Base-by-base conservation (phyloP, 2,329 filamentous ascomycete species). In the Pseudocercospora crystallina region DNA sequence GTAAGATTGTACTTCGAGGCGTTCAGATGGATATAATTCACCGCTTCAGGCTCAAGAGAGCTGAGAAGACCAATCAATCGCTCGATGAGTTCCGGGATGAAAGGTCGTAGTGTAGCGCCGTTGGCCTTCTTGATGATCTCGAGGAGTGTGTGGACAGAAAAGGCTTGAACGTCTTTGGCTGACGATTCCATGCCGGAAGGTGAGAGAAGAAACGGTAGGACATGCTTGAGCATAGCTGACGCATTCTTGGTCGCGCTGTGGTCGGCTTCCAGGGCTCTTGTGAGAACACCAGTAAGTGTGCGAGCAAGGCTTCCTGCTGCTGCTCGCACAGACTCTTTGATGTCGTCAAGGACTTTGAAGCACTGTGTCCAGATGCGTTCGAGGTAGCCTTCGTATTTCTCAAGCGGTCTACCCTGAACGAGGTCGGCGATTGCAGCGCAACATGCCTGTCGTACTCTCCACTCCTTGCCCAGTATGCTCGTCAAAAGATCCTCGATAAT, bases 21-120 rank as follows among this genome's bases (percentile, higher is more conserved):
- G 61, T 95, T 90, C 55, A 96, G 83, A 70, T 96, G 94, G 45
- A 96, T 79, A 67, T 95, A 97, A 63, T 96, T 96, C 64, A 97
- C 83, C 17, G 84, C 84, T 68, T 96, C 86, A 0, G 88, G 89
- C 69, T 99, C 94, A 44, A 97, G 79, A 0, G 89, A 90, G 66
- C 90, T 96, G 14, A 97, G 76, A 3, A 95, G 78, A 0, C 84
- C 85, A 2, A 99, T 78, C 31, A 96, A 81, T 55, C 89, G 85
- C 52, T 90, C 86, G 7, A 96, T 79, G 51, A 99, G 85, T 39
- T 83, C 82, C 0, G 91, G 83, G 17, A 95, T 86, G 70, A 91
- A 96, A 0, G 88, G 85, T 36, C 86, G 81, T 11, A 99, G 74
- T 2, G 85, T 80, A 45, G 83, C 83, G n/a, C 87, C 88, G 26